These are phyloP conservation scores for Suillus spraguei DNA, from an alignment of 768 basidiomycete genomes.

Conservation along the genomic window DNA sequence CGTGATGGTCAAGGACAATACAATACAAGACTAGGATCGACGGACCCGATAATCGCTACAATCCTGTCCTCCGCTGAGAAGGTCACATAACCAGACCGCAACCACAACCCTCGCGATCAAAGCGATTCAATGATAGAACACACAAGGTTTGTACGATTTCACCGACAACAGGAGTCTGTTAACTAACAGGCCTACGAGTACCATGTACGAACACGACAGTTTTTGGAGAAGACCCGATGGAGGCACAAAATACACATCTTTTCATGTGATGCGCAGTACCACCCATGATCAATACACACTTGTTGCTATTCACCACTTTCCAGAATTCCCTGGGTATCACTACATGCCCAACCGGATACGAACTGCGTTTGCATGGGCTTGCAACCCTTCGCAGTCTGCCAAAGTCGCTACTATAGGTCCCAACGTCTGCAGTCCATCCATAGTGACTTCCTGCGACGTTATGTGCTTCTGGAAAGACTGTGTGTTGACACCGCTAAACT, in stretches of 20 bases:
- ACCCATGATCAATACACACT: conserved; percentile 1
- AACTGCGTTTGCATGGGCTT: conserved; percentile 96
- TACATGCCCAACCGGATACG: conserved; percentile 64
- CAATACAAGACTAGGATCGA: too few species aligned
- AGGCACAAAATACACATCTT: not conserved
- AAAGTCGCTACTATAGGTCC: conserved; percentile 89
- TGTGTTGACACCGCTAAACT: conserved; percentile 98
- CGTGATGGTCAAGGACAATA: too few species aligned
- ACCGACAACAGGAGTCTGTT: not conserved
- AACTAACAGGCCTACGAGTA: not conserved
- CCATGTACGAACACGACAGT: not conserved
- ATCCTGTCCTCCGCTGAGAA: too few species aligned
- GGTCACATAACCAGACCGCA: too few species aligned
- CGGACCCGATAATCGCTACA: too few species aligned
- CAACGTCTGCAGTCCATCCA: conserved; percentile 70
- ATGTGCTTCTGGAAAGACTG: conserved; percentile 98
- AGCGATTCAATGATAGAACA: too few species aligned
- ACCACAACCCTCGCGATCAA: too few species aligned
- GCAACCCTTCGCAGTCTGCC: conserved; percentile 93
- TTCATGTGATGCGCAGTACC: not conserved
- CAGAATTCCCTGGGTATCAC: not conserved
- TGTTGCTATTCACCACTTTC: not conserved
- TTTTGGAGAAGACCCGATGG: not conserved
- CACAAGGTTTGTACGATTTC: not conserved
- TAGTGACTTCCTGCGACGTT: conserved; percentile 91